Base-by-base conservation (phyloP, 2,329 filamentous ascomycete species). In the Penicillium thymicola region DNA sequence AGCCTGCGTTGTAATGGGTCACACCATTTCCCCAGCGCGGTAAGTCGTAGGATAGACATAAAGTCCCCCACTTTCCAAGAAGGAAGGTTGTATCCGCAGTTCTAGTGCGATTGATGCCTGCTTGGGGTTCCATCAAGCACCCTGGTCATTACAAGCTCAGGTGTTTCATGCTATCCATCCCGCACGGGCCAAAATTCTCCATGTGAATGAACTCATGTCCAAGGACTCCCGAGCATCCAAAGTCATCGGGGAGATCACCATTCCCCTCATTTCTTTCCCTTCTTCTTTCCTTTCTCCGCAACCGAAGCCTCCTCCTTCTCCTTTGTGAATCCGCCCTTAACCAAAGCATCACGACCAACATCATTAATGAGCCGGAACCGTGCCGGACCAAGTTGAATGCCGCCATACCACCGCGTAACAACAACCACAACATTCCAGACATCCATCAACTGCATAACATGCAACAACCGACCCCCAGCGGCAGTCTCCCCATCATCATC, bases 401-500 rank as follows among this genome's bases (percentile, higher is more conserved):
- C 94, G 4, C 94, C 94, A 74, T 96, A 99, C 94, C 94, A 99
- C 60, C 94, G 79, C 38, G 90, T 92, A 28, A 99, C 93, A 4
- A 99, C 88, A 0, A 99, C 91, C 78, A 97, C 88, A 16, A 89
- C 88, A 73, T 95, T 85, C 92, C 92, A 97, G 11, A 95, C 81
- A 68, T 92, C 90, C 90, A 97, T 97, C 59, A 96, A 76, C 78
- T 97, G 92, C 86, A 99, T 88, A 30, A 99, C 78, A 76, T 96
- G 91, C 58, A 97, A 75, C 68, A 99, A 75, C 41, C 94, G 82
- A 0, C 89, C 87, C 0, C 94, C 94, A 0, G 94, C 94, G 6
- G 94, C 94, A 27, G 89, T 89, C 80, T 99, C 94, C 2, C 94
- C 94, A 72, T 99, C 94, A 67, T 99, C 94, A 67, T 99, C 90